Evolutionary conservation across 2,329 filamentous ascomycete genomes (phyloP), one percentile per base, ranked within the genome.

Genomic region (Colletotrichum gloeosporioides): DNA sequence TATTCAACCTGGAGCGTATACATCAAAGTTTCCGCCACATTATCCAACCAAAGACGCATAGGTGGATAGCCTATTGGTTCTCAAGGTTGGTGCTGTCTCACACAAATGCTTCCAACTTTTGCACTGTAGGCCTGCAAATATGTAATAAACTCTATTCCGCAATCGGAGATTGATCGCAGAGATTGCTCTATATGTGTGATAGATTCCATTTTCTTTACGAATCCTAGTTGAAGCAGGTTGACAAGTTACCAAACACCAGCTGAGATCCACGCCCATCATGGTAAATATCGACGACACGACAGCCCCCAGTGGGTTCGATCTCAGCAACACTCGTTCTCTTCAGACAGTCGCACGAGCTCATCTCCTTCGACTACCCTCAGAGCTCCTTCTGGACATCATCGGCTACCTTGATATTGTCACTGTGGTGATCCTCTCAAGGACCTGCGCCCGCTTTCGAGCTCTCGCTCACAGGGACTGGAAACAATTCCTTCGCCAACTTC

Each of bases 141-240:
- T 44, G 3, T 2, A 12, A n/a, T 44, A 44, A 44, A n/a, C 39
- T n/a, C 18, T n/a, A 12, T 44, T 44, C 18, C 3, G 18, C 18
- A 44, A 44, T 44, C 0, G 18, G 39, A 44, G 8, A 44, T 44
- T n/a, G 16, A 10, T 3, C 39, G 3, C 39, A 44, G 18, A 44
- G 4, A n/a, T n/a, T 44, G 8, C 8, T 4, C n/a, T 44, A 1
- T 44, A n/a, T n/a, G 39, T 0, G 1, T n/a, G 0, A 1, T 44
- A 44, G 18, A 44, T 44, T 44, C 39, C 18, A n/a, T 0, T n/a
- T 44, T 44, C 18, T n/a, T n/a, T 6, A 0, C 39, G 9, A n/a
- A 6, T 18, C 4, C 0, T 3, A 18, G 8, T 44, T 10, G 39
- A 44, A 49, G 10, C 44, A 22, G 44, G n/a, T 13, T 53, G 44